These are phyloP conservation scores for Parastagonospora nodorum DNA, from an alignment of 2,329 filamentous ascomycete genomes.

Conservation along the genomic window DNA sequence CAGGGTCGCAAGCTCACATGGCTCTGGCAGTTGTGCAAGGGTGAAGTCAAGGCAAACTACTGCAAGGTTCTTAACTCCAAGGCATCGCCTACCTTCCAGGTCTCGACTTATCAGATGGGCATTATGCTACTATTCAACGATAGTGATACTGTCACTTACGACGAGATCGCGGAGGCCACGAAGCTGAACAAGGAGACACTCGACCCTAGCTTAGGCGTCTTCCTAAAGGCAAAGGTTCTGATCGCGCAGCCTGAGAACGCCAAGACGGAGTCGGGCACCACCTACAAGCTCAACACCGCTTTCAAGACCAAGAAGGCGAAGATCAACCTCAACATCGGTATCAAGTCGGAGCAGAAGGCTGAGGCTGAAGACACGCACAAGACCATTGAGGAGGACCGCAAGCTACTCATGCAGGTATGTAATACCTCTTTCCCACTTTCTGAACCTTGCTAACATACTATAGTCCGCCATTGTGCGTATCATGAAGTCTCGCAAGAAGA, in stretches of 20 bases:
- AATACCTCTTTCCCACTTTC: conserved; percentile 2
- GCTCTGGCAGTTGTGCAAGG: conserved; percentile 98
- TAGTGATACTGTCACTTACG: conserved; percentile 80
- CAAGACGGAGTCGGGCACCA: conserved; percentile 78
- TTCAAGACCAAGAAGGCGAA: conserved; percentile 99
- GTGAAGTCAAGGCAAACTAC: conserved; percentile 93
- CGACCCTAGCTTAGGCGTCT: conserved; percentile 82
- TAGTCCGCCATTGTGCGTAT: conserved; percentile 98
- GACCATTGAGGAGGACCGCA: conserved; percentile 97
- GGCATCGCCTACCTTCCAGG: conserved; percentile 93
- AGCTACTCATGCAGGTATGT: conserved; percentile 92
- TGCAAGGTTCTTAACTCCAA: conserved; percentile 70
- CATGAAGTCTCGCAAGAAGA: conserved; percentile 99
- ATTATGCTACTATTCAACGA: conserved; percentile 96
- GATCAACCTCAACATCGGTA: conserved; percentile 91
- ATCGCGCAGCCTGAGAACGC: conserved; percentile 71
- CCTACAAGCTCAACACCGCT: conserved; percentile 84
- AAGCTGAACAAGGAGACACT: conserved; percentile 80
- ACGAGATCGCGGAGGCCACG: conserved; percentile 83
- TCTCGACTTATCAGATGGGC: conserved; percentile 97
- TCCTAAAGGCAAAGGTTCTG: conserved; percentile 92
- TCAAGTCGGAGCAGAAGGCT: conserved; percentile 94
- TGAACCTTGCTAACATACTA: conserved; percentile 34
- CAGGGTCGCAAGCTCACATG: conserved; percentile 95
- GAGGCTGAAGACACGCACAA: conserved; percentile 98